Percentiles rank a stretch among this genome's conserved stretches.
Evolutionary conservation across 192 early-diverging fungal genomes (phyloP).

Genomic region (Piromyces finnis): DNA sequence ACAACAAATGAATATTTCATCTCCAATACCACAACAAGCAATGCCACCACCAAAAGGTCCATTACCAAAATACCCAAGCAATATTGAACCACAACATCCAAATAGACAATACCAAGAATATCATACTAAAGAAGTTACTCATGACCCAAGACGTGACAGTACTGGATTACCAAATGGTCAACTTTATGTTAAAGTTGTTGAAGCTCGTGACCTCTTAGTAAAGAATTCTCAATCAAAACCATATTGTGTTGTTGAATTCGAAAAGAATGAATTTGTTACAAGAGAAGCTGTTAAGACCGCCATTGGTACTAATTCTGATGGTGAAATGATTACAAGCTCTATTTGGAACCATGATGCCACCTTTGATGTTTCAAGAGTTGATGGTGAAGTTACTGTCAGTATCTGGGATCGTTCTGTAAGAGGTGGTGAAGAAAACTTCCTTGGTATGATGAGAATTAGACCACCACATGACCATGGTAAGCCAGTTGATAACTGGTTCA

Average conservation of each 20-base stretch:
- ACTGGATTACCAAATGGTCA: constrained; percentile 1
- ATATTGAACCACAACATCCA: neutral
- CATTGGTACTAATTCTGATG: neutral
- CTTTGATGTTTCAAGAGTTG: constrained; percentile 25
- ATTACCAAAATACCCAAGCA: neutral
- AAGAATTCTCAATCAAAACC: constrained; percentile 7
- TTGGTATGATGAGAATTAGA: constrained; percentile 28
- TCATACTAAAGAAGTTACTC: neutral
- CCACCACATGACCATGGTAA: constrained; percentile 22
- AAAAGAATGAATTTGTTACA: constrained; percentile 34
- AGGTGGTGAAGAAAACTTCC: constrained; percentile 16
- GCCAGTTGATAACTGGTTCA: constrained; percentile 32
- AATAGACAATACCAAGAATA: neutral
- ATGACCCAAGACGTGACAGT: neutral
- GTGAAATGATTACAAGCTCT: constrained; percentile 3
- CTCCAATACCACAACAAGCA: neutral
- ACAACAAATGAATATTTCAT: neutral
- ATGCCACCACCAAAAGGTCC: neutral
- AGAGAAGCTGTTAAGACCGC: constrained; percentile 11
- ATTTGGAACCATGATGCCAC: constrained; percentile 34
- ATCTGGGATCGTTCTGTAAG: constrained; percentile 21
- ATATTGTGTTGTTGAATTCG: constrained; percentile 36
- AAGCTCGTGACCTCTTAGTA: constrained; percentile 21
- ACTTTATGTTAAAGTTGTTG: constrained; percentile 25
- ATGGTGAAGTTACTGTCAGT: constrained; percentile 22